These are phyloP conservation scores for Phanerochaete sordida DNA, from an alignment of 768 basidiomycete genomes.

Conservation along the genomic window DNA sequence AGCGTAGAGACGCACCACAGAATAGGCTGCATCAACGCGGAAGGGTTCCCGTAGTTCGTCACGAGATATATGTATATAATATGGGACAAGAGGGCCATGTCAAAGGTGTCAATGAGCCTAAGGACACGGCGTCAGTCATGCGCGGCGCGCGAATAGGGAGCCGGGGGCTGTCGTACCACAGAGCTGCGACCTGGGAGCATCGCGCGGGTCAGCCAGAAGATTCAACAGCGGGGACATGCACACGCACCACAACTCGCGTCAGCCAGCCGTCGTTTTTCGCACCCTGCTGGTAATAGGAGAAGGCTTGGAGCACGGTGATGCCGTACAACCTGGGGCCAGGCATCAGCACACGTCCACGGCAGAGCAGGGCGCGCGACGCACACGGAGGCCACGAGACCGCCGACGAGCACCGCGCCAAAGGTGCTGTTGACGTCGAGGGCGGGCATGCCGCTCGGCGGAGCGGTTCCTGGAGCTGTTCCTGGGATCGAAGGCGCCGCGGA, in stretches of 20 bases:
- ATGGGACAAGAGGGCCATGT: neutral
- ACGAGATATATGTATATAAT: constrained; percentile 1
- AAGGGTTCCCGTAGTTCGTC: neutral
- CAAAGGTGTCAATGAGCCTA: neutral
- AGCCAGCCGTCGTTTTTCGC: neutral
- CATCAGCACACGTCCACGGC: neutral
- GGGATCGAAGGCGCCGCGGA: too few species aligned
- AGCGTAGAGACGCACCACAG: neutral
- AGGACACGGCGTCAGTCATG: neutral
- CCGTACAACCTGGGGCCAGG: neutral
- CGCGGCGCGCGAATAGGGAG: neutral
- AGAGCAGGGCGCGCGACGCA: neutral
- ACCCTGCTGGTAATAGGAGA: neutral
- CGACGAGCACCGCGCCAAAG: neutral
- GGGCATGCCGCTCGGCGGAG: neutral
- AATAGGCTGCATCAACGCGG: neutral
- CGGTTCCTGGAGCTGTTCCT: neutral
- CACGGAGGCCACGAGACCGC: neutral
- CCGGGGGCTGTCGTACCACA: neutral
- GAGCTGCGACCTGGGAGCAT: too few species aligned
- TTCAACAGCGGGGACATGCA: neutral
- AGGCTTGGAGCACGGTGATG: neutral
- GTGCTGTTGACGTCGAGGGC: neutral
- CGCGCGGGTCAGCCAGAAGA: too few species aligned
- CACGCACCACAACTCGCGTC: neutral